phyloP scores from a whole-genome alignment of 805 yeast genomes.

The Yarrowia sp. region DNA sequence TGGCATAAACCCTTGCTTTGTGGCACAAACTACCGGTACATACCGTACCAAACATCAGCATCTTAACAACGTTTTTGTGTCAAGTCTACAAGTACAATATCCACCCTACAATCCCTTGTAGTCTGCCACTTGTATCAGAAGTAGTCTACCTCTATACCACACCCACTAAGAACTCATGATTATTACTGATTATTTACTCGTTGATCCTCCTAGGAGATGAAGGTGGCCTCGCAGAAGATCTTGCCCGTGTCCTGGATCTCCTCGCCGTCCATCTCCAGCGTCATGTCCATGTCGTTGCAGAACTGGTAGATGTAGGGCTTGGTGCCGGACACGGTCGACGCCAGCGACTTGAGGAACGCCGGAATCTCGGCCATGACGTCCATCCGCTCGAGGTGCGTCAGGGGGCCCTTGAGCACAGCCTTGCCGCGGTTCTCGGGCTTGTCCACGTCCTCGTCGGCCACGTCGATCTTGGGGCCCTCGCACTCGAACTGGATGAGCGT shows the following conservation, averaged over 20 bases:
- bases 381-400: constrained; percentile 75
- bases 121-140: too few relatives aligned
- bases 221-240: constrained; percentile 78
- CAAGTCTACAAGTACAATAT: too few relatives aligned
- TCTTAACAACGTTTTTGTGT: too few relatives aligned
- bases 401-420: constrained; percentile 58
- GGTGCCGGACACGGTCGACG: constrained; percentile 91
- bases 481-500: constrained; percentile 58
- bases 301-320: constrained; percentile 96
- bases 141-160: too few relatives aligned
- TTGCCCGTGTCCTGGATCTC: constrained; percentile 55
- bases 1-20: too few relatives aligned
- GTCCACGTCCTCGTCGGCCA: constrained; percentile 44
- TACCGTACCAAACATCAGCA: too few relatives aligned
- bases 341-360: constrained; percentile 86
- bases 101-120: too few relatives aligned
- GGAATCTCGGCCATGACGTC: constrained; percentile 99
- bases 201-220: constrained; percentile 46
- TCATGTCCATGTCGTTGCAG: constrained; percentile 60
- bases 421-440: constrained; percentile 39
- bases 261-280: constrained; percentile 44
- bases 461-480: constrained; percentile 48
- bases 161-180: too few relatives aligned
- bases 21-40: too few relatives aligned
- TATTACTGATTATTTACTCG: constrained; percentile 18